These are phyloP conservation scores for Astraeus odoratus DNA, from an alignment of 768 basidiomycete genomes.

Conservation along the genomic window DNA sequence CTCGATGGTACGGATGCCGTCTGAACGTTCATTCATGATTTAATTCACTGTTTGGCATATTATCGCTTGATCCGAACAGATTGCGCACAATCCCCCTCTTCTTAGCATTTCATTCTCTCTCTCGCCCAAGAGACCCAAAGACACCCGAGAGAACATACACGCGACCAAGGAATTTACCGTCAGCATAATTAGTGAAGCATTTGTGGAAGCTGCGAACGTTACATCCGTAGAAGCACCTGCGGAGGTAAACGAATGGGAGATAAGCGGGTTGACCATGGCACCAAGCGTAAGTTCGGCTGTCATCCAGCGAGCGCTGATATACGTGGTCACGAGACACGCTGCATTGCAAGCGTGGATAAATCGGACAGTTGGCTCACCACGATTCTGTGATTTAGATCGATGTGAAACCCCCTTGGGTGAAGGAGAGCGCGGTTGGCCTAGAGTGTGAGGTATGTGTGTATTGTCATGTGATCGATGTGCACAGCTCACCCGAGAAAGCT, in stretches of 20 bases:
- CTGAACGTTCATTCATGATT: too few species aligned
- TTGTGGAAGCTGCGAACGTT: constrained; percentile 50
- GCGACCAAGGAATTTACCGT: constrained; percentile 63
- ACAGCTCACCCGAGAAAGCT: too few species aligned
- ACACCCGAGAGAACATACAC: constrained; percentile 59
- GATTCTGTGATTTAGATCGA: constrained; percentile 28
- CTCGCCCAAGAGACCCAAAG: constrained; percentile 31
- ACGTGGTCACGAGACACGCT: background rate
- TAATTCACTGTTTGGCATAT: too few species aligned
- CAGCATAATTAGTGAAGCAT: constrained; percentile 64
- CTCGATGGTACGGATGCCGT: too few species aligned
- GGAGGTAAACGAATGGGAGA: constrained; percentile 49
- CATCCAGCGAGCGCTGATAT: too few species aligned
- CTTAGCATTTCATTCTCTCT: constrained; percentile 55
- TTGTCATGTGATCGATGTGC: too few species aligned
- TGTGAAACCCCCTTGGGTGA: too few species aligned
- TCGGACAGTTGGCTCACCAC: background rate
- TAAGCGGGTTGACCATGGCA: constrained; percentile 51
- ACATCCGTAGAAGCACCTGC: constrained; percentile 50
- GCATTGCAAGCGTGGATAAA: background rate
- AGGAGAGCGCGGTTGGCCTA: constrained; percentile 48
- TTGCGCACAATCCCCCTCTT: constrained; percentile 69
- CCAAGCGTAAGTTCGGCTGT: constrained; percentile 39
- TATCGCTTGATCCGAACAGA: too few species aligned
- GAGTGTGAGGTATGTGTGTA: too few species aligned